phyloP scores from a whole-genome alignment of 208 protist genomes.

The Trypanosoma brucei region DNA sequence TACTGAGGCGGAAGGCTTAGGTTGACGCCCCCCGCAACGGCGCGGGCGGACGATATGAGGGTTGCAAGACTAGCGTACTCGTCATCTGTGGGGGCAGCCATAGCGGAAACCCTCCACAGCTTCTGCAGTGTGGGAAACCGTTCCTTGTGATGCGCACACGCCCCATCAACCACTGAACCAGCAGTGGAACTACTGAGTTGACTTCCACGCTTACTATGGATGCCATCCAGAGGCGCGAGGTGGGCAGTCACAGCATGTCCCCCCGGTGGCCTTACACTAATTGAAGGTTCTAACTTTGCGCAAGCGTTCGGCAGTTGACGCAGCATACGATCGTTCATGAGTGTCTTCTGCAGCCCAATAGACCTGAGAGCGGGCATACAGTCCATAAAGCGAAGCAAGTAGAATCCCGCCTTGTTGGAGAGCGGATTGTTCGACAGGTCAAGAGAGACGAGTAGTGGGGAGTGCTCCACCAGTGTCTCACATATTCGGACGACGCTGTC shows the following conservation, averaged over 20 bases:
- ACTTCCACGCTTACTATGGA: not conserved
- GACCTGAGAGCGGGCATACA: constrained; percentile 12
- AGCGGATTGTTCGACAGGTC: constrained; percentile 24
- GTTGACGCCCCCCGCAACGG: not conserved
- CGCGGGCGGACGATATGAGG: constrained; percentile 9
- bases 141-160: not conserved
- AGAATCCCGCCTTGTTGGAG: constrained; percentile 18
- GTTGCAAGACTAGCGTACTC: constrained; percentile 13
- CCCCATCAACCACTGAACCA: not conserved
- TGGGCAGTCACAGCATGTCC: not conserved
- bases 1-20: not conserved
- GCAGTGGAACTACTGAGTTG: not conserved
- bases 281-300: not conserved
- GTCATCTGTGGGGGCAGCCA: constrained; percentile 13
- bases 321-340: constrained; percentile 22
- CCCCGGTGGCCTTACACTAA: not conserved
- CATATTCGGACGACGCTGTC: constrained; percentile 16
- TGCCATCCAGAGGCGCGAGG: not conserved
- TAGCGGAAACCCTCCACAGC: constrained; percentile 17
- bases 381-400: constrained; percentile 18
- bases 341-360: constrained; percentile 18
- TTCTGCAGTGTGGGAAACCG: constrained; percentile 22
- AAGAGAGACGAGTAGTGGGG: constrained; percentile 9
- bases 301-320: not conserved
- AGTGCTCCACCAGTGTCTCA: constrained; percentile 16